phyloP scores from a whole-genome alignment of 805 yeast species.

The Lipomyces spencermartinsiae region DNA sequence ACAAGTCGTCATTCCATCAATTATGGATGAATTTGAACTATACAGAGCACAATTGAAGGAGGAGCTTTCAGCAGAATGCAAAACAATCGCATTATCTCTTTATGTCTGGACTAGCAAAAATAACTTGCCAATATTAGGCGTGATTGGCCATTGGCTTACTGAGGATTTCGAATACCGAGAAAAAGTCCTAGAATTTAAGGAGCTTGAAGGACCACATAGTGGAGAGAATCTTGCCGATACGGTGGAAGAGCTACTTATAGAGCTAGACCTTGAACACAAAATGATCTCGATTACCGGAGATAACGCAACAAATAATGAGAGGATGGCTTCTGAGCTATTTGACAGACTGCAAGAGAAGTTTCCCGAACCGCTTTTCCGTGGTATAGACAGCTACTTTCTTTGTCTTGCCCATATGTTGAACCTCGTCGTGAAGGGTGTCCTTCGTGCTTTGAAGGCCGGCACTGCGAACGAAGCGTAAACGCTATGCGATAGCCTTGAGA shows the following conservation, averaged over 20 bases:
- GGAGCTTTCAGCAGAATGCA: neutral
- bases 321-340: conserved; percentile 10
- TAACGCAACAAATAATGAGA: conserved; percentile 1
- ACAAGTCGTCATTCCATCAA: neutral
- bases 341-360: neutral
- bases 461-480: neutral
- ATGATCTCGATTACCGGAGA: conserved; percentile 1
- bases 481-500: neutral
- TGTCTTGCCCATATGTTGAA: conserved; percentile 3
- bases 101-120: conserved; percentile 1
- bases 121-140: conserved; percentile 5
- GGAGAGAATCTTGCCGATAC: conserved; percentile 3
- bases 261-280: conserved; percentile 3
- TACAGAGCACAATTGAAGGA: conserved; percentile 3
- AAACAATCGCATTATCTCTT: neutral
- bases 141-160: conserved; percentile 6
- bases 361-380: conserved; percentile 1
- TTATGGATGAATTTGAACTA: neutral
- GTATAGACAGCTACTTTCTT: neutral
- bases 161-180: conserved; percentile 1
- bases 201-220: conserved; percentile 7
- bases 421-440: neutral
- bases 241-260: conserved; percentile 2
- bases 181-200: conserved; percentile 6
- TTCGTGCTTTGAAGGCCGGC: neutral